These are phyloP conservation scores for Venturia nashicola DNA, from an alignment of 2,329 filamentous ascomycete species.

Conservation along the genomic window DNA sequence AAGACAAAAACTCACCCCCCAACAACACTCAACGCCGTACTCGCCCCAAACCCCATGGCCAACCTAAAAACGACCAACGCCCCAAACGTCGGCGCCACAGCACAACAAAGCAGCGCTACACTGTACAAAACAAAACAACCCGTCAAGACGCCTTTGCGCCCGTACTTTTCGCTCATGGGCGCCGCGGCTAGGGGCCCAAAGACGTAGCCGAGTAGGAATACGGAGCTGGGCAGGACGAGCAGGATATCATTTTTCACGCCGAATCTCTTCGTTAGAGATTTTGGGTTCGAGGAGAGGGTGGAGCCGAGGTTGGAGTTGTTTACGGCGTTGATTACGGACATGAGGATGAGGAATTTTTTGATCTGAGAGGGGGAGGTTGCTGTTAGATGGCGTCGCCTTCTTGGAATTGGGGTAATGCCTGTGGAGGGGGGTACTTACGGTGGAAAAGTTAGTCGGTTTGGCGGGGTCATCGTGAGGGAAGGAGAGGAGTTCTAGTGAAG, in stretches of 20 bases:
- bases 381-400: background rate
- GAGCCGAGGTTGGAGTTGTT: constrained; percentile 5
- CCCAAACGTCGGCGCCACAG: constrained; percentile 48
- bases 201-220: constrained; percentile 37
- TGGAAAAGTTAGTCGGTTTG: constrained; percentile 9
- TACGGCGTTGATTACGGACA: background rate
- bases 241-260: constrained; percentile 13
- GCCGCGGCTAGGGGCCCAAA: constrained; percentile 62
- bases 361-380: background rate
- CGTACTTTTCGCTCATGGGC: constrained; percentile 59
- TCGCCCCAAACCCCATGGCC: constrained; percentile 21
- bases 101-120: constrained; percentile 31
- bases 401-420: no score
- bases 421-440: background rate
- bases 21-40: constrained; percentile 26
- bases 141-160: constrained; percentile 55
- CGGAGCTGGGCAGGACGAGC: constrained; percentile 15
- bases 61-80: constrained; percentile 57
- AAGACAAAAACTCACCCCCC: constrained; percentile 19
- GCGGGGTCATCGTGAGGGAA: constrained; percentile 6
- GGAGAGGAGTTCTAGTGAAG: background rate
- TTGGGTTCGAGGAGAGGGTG: constrained; percentile 1
- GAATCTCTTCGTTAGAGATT: constrained; percentile 13
- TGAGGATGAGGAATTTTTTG: background rate
- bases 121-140: constrained; percentile 54